These are phyloP conservation scores for Mimosa pudica DNA, from an alignment of 306 rosid genomes.

Conservation along the genomic window DNA sequence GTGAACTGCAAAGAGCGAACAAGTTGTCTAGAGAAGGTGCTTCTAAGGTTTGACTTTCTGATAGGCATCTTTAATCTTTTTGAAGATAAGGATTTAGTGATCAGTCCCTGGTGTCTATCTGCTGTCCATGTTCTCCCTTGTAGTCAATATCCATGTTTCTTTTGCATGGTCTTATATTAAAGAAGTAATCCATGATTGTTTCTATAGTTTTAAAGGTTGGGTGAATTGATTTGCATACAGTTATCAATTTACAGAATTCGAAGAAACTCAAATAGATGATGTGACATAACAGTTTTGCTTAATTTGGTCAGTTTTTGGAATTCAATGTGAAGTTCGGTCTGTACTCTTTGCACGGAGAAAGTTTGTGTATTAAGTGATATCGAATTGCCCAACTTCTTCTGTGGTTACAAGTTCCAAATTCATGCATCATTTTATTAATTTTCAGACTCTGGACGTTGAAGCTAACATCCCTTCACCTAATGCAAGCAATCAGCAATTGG, in stretches of 20 bases:
- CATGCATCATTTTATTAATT: conserved; percentile 28
- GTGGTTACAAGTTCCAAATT: neutral
- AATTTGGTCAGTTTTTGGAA: neutral
- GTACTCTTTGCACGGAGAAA: neutral
- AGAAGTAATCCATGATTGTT: neutral
- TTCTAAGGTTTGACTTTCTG: conserved; percentile 69
- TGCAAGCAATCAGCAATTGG: conserved; percentile 55
- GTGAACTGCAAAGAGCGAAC: conserved; percentile 53
- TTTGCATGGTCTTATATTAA: conserved; percentile 32
- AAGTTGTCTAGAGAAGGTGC: conserved; percentile 51
- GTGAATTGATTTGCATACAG: neutral
- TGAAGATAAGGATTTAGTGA: conserved; percentile 76
- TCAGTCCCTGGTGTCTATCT: conserved; percentile 89
- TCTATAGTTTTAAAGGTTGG: neutral
- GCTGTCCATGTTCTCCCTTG: conserved; percentile 93
- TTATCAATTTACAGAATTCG: neutral
- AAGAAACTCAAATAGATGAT: neutral
- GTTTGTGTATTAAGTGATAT: conserved; percentile 25
- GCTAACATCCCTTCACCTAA: conserved; percentile 41
- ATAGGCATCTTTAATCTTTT: conserved; percentile 60
- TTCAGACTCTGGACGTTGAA: conserved; percentile 69
- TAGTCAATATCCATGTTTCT: conserved; percentile 42
- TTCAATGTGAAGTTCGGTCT: neutral
- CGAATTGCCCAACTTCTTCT: neutral
- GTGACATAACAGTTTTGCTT: neutral